Evolutionary conservation across 2,329 filamentous ascomycete genomes (phyloP).

Genomic region (Beauveria rudraprayagi): DNA sequence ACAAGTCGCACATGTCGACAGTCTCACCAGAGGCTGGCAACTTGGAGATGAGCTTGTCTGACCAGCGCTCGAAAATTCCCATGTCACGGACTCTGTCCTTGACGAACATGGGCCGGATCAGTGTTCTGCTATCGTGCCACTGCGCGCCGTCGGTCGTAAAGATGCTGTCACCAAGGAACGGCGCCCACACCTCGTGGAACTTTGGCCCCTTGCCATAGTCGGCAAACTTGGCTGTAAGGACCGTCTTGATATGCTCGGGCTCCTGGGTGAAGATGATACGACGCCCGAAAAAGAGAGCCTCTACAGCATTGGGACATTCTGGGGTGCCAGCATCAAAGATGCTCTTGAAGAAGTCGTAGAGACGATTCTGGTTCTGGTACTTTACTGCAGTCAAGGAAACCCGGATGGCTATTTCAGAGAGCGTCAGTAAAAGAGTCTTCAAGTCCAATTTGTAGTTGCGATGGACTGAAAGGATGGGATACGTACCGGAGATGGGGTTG

Average conservation of each 20-base stretch:
- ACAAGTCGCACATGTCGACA: slow-evolving; percentile 53
- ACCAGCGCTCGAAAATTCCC: slow-evolving; percentile 51
- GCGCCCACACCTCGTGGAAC: slow-evolving; percentile 36
- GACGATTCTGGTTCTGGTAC: slow-evolving; percentile 18
- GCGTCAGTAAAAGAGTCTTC: background rate
- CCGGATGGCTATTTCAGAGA: background rate
- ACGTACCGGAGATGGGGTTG: slow-evolving; percentile 1
- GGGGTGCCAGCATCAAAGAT: slow-evolving; percentile 23
- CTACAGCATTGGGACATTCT: slow-evolving; percentile 28
- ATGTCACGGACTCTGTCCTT: slow-evolving; percentile 41
- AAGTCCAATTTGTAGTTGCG: background rate
- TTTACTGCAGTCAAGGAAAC: background rate
- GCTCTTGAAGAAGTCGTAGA: slow-evolving; percentile 24
- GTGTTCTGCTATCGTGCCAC: slow-evolving; percentile 46
- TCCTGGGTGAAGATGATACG: slow-evolving; percentile 42
- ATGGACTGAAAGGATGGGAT: background rate
- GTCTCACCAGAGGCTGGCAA: slow-evolving; percentile 46
- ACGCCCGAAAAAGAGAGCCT: slow-evolving; percentile 26
- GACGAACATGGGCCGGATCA: slow-evolving; percentile 47
- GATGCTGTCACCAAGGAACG: slow-evolving; percentile 48
- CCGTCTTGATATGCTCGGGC: slow-evolving; percentile 48
- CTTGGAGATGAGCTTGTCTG: slow-evolving; percentile 47
- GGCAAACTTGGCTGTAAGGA: slow-evolving; percentile 48
- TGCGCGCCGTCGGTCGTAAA: slow-evolving; percentile 43
- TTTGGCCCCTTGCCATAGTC: slow-evolving; percentile 40